These are phyloP conservation scores for Penicillium janthinellum DNA, from an alignment of 2,329 filamentous ascomycete genomes.

Conservation along the genomic window DNA sequence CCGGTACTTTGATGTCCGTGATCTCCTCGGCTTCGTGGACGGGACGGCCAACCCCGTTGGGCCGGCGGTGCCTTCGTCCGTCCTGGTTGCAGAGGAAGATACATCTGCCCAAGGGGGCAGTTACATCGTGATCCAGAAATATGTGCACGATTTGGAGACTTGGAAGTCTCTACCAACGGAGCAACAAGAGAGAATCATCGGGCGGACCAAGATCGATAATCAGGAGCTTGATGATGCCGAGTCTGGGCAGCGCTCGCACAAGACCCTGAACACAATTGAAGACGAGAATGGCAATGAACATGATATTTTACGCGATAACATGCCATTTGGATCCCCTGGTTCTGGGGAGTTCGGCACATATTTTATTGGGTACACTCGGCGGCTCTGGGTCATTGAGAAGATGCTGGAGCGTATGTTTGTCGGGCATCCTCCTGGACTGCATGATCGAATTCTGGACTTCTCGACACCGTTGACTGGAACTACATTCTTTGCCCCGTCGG, in stretches of 20 bases:
- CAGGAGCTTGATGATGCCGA: conserved; percentile 57
- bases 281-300: conserved; percentile 55
- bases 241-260: conserved; percentile 55
- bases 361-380: conserved; percentile 57
- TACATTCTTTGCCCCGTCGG: conserved; percentile 57
- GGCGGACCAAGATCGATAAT: conserved; percentile 61
- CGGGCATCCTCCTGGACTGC: conserved; percentile 55
- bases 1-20: conserved; percentile 61
- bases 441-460: conserved; percentile 60
- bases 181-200: conserved; percentile 59
- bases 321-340: conserved; percentile 61
- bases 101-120: conserved; percentile 52
- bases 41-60: conserved; percentile 62
- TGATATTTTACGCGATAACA: conserved; percentile 60
- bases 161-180: conserved; percentile 54
- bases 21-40: conserved; percentile 62
- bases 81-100: conserved; percentile 49
- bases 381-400: conserved; percentile 59
- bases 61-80: conserved; percentile 43
- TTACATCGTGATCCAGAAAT: conserved; percentile 63
- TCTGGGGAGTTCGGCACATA: conserved; percentile 59
- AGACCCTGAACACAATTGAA: conserved; percentile 57
- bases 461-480: conserved; percentile 56
- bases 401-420: conserved; percentile 63
- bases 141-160: conserved; percentile 54